Conservation (phyloP, 176 grass and related monocot species). For the Carex scoparia region DNA sequence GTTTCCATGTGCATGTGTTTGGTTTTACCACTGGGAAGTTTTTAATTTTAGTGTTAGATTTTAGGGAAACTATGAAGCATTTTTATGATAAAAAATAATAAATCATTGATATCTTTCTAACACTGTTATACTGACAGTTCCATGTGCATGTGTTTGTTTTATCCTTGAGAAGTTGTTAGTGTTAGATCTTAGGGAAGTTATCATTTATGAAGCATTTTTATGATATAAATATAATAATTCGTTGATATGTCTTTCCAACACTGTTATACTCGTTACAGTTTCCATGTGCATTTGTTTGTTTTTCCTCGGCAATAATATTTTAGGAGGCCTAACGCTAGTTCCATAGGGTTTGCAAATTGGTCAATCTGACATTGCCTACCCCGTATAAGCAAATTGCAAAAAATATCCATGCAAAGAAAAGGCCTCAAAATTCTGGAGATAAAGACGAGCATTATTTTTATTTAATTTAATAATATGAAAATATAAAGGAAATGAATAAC, state of each 20-base stretch:
- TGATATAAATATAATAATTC: no score
- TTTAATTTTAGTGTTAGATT: neutral
- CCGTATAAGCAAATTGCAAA: neutral
- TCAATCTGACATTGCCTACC: neutral
- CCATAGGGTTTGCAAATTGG: neutral
- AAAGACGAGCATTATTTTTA: neutral
- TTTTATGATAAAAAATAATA: no score
- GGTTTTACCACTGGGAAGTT: neutral
- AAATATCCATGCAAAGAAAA: neutral
- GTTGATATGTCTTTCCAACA: no score
- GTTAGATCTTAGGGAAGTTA: neutral
- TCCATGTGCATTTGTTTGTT: neutral
- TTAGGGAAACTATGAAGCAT: no score
- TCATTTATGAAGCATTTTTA: no score
- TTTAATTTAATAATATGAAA: no score
- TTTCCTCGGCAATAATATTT: neutral
- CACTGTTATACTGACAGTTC: no score
- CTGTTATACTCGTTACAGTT: no score
- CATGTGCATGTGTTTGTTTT: neutral
- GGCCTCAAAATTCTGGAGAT: neutral
- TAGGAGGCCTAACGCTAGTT: neutral
- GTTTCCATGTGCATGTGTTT: neutral
- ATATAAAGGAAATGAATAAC: no score
- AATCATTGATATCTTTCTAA: no score
- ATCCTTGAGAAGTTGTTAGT: neutral